Evolutionary conservation across 306 rosid genomes (phyloP).

Genomic region (Sechiopsis laciniata): DNA sequence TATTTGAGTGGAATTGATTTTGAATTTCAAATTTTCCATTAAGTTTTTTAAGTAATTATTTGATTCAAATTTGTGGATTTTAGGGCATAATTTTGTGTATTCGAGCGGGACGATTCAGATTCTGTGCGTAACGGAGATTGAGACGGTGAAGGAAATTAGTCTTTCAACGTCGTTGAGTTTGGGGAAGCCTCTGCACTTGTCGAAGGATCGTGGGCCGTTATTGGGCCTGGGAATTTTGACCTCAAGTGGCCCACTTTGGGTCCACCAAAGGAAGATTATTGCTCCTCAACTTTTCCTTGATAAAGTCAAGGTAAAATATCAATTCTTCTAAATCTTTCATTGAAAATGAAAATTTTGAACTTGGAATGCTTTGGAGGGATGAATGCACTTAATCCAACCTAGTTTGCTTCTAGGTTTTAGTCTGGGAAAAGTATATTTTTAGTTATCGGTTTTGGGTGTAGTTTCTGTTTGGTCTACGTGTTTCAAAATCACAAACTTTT

Average conservation of each 20-base stretch:
- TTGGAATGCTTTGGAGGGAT: not conserved
- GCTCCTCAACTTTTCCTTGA: conserved; percentile 39
- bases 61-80: not conserved
- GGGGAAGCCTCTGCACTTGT: conserved; percentile 33
- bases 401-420: too few relatives aligned
- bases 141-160: conserved; percentile 37
- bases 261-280: conserved; percentile 39
- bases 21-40: too few relatives aligned
- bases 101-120: conserved; percentile 30
- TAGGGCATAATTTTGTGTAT: conserved; percentile 31
- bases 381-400: too few relatives aligned
- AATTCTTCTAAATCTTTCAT: not conserved
- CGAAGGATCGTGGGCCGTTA: conserved; percentile 32
- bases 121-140: conserved; percentile 26
- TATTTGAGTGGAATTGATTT: not conserved
- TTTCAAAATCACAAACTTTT: too few relatives aligned
- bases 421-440: too few relatives aligned
- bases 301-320: conserved; percentile 34
- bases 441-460: too few relatives aligned
- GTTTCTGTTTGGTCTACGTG: too few relatives aligned
- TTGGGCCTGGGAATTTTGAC: conserved; percentile 38
- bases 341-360: not conserved
- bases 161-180: conserved; percentile 26
- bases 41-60: too few relatives aligned
- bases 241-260: conserved; percentile 36